These are phyloP conservation scores for Striga asiatica DNA, from an alignment of 257 asterid genomes.

Conservation along the genomic window DNA sequence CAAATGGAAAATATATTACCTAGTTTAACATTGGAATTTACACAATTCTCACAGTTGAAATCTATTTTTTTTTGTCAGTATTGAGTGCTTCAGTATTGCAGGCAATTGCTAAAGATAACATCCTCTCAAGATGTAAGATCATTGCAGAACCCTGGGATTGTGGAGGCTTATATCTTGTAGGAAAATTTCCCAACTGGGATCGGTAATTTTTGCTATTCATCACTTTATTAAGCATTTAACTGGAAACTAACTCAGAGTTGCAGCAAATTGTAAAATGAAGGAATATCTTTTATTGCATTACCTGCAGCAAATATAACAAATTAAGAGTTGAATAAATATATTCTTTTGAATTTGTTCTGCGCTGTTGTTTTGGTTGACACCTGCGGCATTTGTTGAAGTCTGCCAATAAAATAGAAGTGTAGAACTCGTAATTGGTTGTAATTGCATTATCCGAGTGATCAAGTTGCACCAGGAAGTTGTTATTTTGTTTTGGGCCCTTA, in stretches of 20 bases:
- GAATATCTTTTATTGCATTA: slow-evolving; percentile 5
- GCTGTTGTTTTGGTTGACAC: neutral
- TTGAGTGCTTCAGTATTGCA: slow-evolving; percentile 25
- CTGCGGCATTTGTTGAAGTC: neutral
- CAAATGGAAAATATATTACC: too few relatives aligned
- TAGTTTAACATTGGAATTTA: slow-evolving; percentile 7
- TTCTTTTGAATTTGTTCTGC: neutral
- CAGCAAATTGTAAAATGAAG: neutral
- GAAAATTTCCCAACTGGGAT: slow-evolving; percentile 97
- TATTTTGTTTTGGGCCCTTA: neutral
- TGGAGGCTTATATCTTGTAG: slow-evolving; percentile 96
- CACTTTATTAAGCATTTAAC: neutral
- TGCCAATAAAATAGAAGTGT: neutral
- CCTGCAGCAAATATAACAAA: slow-evolving; percentile 3
- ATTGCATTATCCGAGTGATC: neutral
- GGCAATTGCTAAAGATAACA: slow-evolving; percentile 85
- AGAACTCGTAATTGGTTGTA: neutral
- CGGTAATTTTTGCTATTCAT: slow-evolving; percentile 36
- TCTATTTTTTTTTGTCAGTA: neutral
- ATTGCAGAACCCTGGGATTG: slow-evolving; percentile 99
- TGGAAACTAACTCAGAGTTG: slow-evolving; percentile 2
- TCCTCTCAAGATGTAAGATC: slow-evolving; percentile 87
- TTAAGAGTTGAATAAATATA: neutral
- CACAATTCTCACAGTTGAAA: neutral
- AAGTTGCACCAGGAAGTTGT: neutral